Conservation (phyloP, 495 filamentous ascomycete genomes). For the Clavariopsis aquatica region DNA sequence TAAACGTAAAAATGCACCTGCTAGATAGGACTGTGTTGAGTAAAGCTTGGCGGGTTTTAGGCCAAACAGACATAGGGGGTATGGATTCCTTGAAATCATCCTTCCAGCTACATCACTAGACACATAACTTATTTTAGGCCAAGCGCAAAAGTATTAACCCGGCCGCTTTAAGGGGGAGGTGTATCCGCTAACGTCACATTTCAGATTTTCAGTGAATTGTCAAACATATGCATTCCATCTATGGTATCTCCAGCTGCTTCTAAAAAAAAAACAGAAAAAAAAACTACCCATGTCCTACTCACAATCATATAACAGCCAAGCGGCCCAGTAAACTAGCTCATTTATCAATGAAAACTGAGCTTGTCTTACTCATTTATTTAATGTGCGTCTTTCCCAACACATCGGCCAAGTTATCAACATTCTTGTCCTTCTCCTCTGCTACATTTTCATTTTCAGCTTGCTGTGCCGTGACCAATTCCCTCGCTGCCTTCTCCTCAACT, state of each 20-base stretch:
- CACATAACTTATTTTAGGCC: too few relatives aligned
- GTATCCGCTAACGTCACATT: too few relatives aligned
- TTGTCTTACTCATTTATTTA: slow-evolving; percentile 23
- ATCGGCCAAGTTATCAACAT: slow-evolving; percentile 79
- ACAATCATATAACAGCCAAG: background rate
- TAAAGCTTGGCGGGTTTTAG: too few relatives aligned
- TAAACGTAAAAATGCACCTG: background rate
- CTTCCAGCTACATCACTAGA: too few relatives aligned
- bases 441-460: slow-evolving; percentile 73
- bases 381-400: slow-evolving; percentile 65
- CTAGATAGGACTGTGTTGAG: too few relatives aligned
- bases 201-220: background rate
- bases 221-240: slow-evolving; percentile 5
- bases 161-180: too few relatives aligned
- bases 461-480: slow-evolving; percentile 69
- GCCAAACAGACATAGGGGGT: too few relatives aligned
- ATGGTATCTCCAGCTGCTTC: slow-evolving; percentile 16
- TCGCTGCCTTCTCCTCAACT: slow-evolving; percentile 55
- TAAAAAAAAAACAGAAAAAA: background rate
- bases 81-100: background rate
- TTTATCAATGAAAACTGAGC: background rate
- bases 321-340: background rate
- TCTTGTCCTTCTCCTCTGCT: slow-evolving; percentile 69
- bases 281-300: background rate
- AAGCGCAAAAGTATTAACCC: too few relatives aligned